Base-by-base conservation (phyloP, 768 basidiomycete species). In the Amanita phalloides region DNA sequence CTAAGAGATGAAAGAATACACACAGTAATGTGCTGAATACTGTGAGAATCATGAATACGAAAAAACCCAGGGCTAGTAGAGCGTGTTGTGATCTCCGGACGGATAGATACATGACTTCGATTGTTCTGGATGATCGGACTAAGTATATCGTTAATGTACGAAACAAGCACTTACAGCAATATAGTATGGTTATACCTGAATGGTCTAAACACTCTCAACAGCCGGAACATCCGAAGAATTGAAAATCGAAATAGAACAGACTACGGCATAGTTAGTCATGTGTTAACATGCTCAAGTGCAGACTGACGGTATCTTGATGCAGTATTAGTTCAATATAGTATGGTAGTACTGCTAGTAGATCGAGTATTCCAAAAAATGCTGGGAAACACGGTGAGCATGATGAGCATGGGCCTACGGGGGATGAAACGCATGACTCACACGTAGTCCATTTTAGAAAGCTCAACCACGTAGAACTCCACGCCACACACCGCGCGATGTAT, bases 31-130 rank as follows among this genome's bases (percentile, higher is more conserved):
- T 94, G 55, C 90, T 90, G 64, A 91, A 94, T 6, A 94, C 81
- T 1, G 90, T 81, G 37, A 95, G 71, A 1, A 90, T 79, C 82
- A 92, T 91, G 49, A 84, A 67, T 11, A 94, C 86, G 68, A 95
- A 94, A 66, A 94, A 95, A 2, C 80, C 78, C 17, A 95, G 81
- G 0, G 92, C 91, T 3, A 92, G 75, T 0, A 93, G 72, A 0
- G 91, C 91, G 58, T 94, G 88, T 56, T 90, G 85, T 0, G 89
- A 92, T 54, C 90, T 74, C 46, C 86, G 77, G 33, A 93, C 84
- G 28, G 90, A 84, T 28, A 95, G 76, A 63, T 86, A 91, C 92
- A 95, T 96, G 59, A 90, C 89, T 71, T 91, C 87, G 45, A 90
- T 90, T 0, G 89, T 90, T 43, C 87, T 51, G 17, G 41, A 20